These are phyloP conservation scores for Stephania japonica DNA, from an alignment of 164 flowering plant genomes.

Conservation along the genomic window DNA sequence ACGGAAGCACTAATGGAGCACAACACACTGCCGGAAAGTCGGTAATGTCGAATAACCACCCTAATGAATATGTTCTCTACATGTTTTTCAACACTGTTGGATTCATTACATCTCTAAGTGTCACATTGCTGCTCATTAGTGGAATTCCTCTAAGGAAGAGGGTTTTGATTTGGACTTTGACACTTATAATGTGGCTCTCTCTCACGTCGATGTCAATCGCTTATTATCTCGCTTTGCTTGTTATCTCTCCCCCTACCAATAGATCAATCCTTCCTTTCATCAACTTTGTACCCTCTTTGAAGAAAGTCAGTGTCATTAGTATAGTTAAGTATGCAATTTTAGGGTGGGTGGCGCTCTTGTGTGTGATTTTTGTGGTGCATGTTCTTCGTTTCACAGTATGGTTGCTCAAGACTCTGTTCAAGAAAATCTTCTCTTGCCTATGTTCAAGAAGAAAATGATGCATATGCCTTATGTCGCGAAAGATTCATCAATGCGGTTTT, in stretches of 20 bases:
- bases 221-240: not conserved
- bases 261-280: not conserved
- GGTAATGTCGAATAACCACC: not conserved
- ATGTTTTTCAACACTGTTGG: not conserved
- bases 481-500: too few species aligned
- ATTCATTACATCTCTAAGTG: not conserved
- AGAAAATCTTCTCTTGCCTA: too few species aligned
- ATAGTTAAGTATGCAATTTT: not conserved
- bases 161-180: not conserved
- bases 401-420: not conserved
- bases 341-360: not conserved
- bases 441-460: too few species aligned
- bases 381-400: not conserved
- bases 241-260: not conserved
- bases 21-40: too few species aligned
- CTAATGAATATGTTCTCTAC: not conserved
- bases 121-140: not conserved
- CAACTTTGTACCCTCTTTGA: not conserved
- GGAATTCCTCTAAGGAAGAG: not conserved
- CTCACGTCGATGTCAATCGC: not conserved
- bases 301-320: too few species aligned
- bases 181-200: not conserved
- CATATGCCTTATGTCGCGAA: too few species aligned
- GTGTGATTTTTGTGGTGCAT: not conserved
- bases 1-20: not conserved